These are phyloP conservation scores for Tricholoma sp. DNA, from an alignment of 768 basidiomycete genomes.

Conservation along the genomic window DNA sequence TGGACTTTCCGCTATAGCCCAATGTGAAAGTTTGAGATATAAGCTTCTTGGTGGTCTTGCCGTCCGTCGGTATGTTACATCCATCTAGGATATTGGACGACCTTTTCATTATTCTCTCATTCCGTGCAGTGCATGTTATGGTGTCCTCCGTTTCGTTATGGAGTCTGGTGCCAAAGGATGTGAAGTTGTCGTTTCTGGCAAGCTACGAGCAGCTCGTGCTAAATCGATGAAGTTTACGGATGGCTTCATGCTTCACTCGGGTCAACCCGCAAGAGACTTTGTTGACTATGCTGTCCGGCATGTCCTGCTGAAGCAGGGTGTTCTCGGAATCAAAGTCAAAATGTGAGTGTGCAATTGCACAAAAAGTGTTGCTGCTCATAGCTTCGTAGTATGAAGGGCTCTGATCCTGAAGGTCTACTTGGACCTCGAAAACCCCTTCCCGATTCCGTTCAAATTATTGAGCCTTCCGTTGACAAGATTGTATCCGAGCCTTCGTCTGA, in stretches of 20 bases:
- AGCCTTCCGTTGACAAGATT: conserved; percentile 88
- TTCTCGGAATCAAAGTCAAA: conserved; percentile 99
- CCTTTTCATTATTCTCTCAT: conserved; percentile 1
- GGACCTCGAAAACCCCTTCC: conserved; percentile 94
- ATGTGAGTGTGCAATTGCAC: conserved; percentile 50
- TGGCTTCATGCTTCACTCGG: conserved; percentile 98
- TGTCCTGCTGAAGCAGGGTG: conserved; percentile 97
- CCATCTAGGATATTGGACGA: background rate
- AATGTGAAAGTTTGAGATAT: conserved; percentile 97
- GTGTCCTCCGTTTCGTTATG: conserved; percentile 99
- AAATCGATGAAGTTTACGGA: conserved; percentile 99
- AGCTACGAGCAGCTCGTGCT: conserved; percentile 98
- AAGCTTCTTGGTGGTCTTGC: conserved; percentile 99
- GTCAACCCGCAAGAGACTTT: conserved; percentile 95
- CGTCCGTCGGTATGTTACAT: conserved; percentile 77
- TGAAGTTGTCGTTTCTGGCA: conserved; percentile 99
- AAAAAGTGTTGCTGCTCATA: background rate
- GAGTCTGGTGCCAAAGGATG: conserved; percentile 99
- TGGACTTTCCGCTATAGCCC: conserved; percentile 96
- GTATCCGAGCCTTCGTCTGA: conserved; percentile 88
- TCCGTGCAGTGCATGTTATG: conserved; percentile 84
- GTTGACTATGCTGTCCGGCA: conserved; percentile 98
- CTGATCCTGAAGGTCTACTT: conserved; percentile 83
- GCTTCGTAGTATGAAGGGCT: conserved; percentile 83
- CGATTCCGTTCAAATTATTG: conserved; percentile 86